phyloP scores from a whole-genome alignment of 2,329 filamentous ascomycete species.

The Aureobasidium zeae region DNA sequence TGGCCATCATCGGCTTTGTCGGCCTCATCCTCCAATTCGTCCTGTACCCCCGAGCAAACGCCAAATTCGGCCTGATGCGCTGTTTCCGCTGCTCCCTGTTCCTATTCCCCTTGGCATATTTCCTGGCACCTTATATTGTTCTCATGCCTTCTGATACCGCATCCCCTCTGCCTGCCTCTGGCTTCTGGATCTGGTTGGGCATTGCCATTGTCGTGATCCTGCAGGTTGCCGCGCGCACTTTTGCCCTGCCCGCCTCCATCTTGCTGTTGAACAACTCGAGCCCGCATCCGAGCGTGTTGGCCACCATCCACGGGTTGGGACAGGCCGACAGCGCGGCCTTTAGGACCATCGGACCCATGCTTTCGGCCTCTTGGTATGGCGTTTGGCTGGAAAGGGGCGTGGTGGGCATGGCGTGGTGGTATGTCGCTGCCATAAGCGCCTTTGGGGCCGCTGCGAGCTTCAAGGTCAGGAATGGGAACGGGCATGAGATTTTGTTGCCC shows the following conservation, averaged over 20 bases:
- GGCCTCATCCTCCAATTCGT: constrained; percentile 66
- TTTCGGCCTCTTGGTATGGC: constrained; percentile 47
- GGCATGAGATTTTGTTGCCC: constrained; percentile 50
- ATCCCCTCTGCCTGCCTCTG: constrained; percentile 43
- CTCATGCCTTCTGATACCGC: constrained; percentile 50
- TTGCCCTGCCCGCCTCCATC: constrained; percentile 49
- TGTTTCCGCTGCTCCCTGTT: constrained; percentile 61
- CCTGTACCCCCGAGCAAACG: constrained; percentile 60
- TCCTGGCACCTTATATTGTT: constrained; percentile 60
- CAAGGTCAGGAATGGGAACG: constrained; percentile 55
- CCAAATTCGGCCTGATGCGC: constrained; percentile 56
- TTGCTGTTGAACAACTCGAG: constrained; percentile 52
- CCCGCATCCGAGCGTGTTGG: constrained; percentile 46
- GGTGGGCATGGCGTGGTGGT: constrained; percentile 51
- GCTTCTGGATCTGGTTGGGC: constrained; percentile 53
- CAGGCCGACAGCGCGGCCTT: constrained; percentile 47
- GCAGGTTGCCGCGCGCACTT: constrained; percentile 65
- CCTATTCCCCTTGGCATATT: constrained; percentile 62
- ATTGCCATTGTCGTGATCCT: constrained; percentile 55
- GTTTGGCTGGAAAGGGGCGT: constrained; percentile 45
- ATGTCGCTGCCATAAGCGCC: constrained; percentile 44
- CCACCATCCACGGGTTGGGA: constrained; percentile 50
- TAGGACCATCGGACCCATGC: constrained; percentile 47
- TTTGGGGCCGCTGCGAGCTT: constrained; percentile 51
- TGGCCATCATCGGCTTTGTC: constrained; percentile 65